Evolutionary conservation across 345 rosid genomes (phyloP), one percentile per base, ranked within the genome.

Genomic region (Isatis tinctoria): DNA sequence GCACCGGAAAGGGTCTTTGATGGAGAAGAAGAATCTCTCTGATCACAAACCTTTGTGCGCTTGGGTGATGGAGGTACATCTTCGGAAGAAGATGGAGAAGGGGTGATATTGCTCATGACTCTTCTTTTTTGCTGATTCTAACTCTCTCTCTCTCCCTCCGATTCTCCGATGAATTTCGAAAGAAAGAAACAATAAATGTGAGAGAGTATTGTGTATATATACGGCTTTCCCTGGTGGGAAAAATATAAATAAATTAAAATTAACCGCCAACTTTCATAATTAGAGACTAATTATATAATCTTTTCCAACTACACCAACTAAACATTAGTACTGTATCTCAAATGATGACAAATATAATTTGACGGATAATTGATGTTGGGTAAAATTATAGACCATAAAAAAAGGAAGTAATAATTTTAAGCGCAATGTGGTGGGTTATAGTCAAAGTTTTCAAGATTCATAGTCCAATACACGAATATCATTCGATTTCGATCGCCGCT

Each of bases 51-150:
- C 96, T 93, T 93, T 67, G 69, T 92, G 67, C 84, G 90, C 66
- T 87, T 87, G 6, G 97, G 85, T 6, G 97, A 90, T 30, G 87
- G 80, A 41, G 89, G 80, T 78, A 81, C 82, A 36, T 90, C 90
- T 51, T 85, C 86, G 5, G 87, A 74, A 65, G 88, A 82, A 59
- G 87, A 83, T 14, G 66, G 39, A 72, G 92, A 81, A 84, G 26
- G 11, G 26, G 52, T 16, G 2, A 39, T 22, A 59, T 49, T 40
- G 47, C 88, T 90, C 98, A 93, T 93, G 83, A 77, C 85, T 88
- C 86, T 66, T 82, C 77, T 78, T 77, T 44, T 80, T 52, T 3
- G 58, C 47, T 37, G 62, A 11, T 5, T 56, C 72, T 30, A 44
- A 5, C 8, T 44, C 48, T 44, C 47, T n/a, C 72, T 53, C 60